Percentiles rank a stretch among this genome's conserved stretches.
These are phyloP conservation scores for Passiflora organensis DNA, from an alignment of 345 rosid genomes.

Conservation along the genomic window DNA sequence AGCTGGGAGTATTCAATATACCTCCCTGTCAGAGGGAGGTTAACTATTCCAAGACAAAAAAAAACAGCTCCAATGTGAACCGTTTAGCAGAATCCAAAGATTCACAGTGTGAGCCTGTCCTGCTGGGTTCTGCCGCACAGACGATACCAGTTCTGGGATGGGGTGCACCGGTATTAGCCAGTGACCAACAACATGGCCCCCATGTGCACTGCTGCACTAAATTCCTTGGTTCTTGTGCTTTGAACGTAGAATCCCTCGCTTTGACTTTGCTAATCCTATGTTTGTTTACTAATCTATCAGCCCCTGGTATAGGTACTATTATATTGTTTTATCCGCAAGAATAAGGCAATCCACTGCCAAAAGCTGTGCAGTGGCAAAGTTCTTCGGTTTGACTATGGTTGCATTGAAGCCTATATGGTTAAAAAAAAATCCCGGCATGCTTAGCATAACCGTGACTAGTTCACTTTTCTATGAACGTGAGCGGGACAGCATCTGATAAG, in stretches of 20 bases:
- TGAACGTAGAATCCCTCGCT: constrained; percentile 38
- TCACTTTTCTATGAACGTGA: too few relatives aligned
- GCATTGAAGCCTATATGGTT: too few relatives aligned
- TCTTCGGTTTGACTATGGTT: too few relatives aligned
- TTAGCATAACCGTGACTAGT: too few relatives aligned
- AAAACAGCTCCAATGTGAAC: constrained; percentile 2
- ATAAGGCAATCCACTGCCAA: too few relatives aligned
- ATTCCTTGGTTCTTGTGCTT: constrained; percentile 44
- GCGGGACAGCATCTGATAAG: too few relatives aligned
- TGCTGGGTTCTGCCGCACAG: not conserved
- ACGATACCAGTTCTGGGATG: constrained; percentile 4
- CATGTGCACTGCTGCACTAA: constrained; percentile 58
- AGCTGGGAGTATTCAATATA: too few relatives aligned
- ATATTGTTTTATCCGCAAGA: too few relatives aligned
- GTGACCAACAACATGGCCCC: constrained; percentile 31
- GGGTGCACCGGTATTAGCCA: constrained; percentile 18
- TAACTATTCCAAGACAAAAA: not conserved
- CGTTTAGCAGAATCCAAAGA: constrained; percentile 7
- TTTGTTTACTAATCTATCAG: not conserved
- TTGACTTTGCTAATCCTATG: constrained; percentile 36
- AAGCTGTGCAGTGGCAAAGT: too few relatives aligned
- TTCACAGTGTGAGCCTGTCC: not conserved
- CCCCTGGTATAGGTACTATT: not conserved
- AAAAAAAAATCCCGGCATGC: too few relatives aligned
- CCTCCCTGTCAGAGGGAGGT: too few relatives aligned